Base-by-base conservation (phyloP, 2,329 filamentous ascomycete genomes). In the Furcasterigmium furcatum region DNA sequence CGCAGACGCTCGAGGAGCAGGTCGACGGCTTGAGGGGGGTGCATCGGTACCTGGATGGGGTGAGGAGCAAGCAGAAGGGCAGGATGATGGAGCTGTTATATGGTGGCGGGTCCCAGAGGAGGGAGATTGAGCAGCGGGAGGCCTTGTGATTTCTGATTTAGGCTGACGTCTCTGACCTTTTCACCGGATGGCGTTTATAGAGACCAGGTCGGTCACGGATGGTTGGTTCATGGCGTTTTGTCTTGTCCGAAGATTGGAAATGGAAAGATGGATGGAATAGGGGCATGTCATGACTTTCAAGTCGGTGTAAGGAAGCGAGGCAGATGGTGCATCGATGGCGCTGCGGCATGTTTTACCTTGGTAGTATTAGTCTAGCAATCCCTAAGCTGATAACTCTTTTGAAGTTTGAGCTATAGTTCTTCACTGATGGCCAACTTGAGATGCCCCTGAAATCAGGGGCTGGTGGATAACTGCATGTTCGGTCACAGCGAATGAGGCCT, bases 11-110 rank as follows among this genome's bases (percentile, higher is more conserved):
- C 16, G 88, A 92, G 50, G 88, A 91, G 58, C 92, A 97, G 71
- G 89, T 97, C 54, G 74, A 76, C 38, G 91, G 92, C 5, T 66
- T 97, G 18, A 85, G 89, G 56, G 85, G 87, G 20, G 91, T 90
- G 4, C 88, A 91, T 55, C 77, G 78, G 12, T 88, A 95, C 60
- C 74, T 97, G 9, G 85, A 86, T 50, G 80, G 76, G 9, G 82
- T 95, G 30, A 73, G 92, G 34, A 80, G 88, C 52, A 78, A 79
- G 54, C 92, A 96, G 70, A 94, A 92, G 73, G 80, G 82, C 47
- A 90, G 88, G 66, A 72, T 94, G 55, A 82, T 94, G 78, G 85
- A 92, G 68, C 81, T 87, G 66, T 67, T 95, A 3, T 92, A 88
- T 62, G 86, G 83, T 3, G 72, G 55, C 22, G 59, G 63, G 10